Percentiles rank a stretch among this genome's conserved stretches.
phyloP scores from a whole-genome alignment of 1,139 yeast species.

The Wickerhamomyces sp. region DNA sequence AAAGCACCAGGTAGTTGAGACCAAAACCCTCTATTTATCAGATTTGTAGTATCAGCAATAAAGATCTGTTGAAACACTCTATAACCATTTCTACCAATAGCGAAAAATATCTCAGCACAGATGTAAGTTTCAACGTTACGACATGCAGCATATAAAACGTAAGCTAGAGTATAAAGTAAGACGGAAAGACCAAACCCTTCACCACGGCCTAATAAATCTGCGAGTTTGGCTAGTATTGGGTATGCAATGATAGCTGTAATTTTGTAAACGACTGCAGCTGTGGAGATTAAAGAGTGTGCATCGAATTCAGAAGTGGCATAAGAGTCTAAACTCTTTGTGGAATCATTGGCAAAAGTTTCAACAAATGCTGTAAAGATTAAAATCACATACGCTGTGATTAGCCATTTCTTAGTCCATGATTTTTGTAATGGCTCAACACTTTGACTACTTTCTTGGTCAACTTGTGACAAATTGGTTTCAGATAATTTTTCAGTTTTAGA shows the following conservation, averaged over 20 bases:
- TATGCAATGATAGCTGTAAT: conserved; percentile 36
- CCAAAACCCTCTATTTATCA: conserved; percentile 34
- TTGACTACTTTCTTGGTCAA: not conserved
- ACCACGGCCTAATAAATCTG: conserved; percentile 37
- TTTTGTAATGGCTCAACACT: not conserved
- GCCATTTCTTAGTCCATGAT: conserved; percentile 20
- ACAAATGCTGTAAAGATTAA: conserved; percentile 26
- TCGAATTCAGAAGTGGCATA: conserved; percentile 37
- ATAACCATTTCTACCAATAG: conserved; percentile 34
- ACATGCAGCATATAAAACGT: conserved; percentile 29
- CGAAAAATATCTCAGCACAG: conserved; percentile 31
- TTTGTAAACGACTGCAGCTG: conserved; percentile 36
- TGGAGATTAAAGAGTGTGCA: conserved; percentile 34
- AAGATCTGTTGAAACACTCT: conserved; percentile 33
- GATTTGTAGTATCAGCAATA: conserved; percentile 36
- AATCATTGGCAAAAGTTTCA: conserved; percentile 25
- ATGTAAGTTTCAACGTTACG: conserved; percentile 29
- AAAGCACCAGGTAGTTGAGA: conserved; percentile 30
- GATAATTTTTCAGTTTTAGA: not conserved
- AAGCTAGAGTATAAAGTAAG: conserved; percentile 28
- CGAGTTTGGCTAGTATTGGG: conserved; percentile 37
- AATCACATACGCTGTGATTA: conserved; percentile 23
- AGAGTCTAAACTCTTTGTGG: conserved; percentile 23
- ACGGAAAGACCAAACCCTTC: conserved; percentile 34
- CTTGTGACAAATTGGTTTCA: not conserved